phyloP scores from a whole-genome alignment of 2,329 filamentous ascomycete species.

The Claviceps sp. region DNA sequence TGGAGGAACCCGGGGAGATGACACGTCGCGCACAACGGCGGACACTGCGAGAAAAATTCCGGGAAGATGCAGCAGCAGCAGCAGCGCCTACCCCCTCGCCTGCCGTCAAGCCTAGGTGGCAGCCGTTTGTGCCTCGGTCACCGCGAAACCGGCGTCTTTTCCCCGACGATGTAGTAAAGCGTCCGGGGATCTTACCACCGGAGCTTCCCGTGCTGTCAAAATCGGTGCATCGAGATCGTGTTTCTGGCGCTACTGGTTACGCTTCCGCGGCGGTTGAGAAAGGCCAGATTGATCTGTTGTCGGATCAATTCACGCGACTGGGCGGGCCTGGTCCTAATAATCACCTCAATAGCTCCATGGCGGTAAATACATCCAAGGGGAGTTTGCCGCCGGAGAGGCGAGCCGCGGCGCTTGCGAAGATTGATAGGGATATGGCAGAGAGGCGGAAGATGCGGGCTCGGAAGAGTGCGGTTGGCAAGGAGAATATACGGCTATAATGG shows the following conservation, averaged over 20 bases:
- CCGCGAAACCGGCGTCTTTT: constrained; percentile 25
- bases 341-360: constrained; percentile 14
- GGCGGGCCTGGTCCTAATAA: constrained; percentile 24
- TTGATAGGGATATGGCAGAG: constrained; percentile 40
- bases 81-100: too few relatives aligned
- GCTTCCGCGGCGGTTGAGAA: constrained; percentile 12
- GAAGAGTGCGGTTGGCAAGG: constrained; percentile 28
- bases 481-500: constrained; percentile 31
- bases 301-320: constrained; percentile 31
- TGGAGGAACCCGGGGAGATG: constrained; percentile 6
- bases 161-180: constrained; percentile 18
- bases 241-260: neutral
- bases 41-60: constrained; percentile 22
- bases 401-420: constrained; percentile 39
- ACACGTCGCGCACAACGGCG: constrained; percentile 10
- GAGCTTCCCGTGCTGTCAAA: constrained; percentile 16
- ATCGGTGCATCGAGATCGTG: constrained; percentile 10
- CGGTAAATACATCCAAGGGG: constrained; percentile 27
- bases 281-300: constrained; percentile 29
- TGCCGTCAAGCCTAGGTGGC: constrained; percentile 21
- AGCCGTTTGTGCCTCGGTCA: constrained; percentile 27
- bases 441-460: constrained; percentile 26
- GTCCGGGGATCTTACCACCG: constrained; percentile 13
- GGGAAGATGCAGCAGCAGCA: constrained; percentile 13
- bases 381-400: constrained; percentile 35